Evolutionary conservation across 2,329 filamentous ascomycete genomes (phyloP).

Genomic region (Coleophoma eucalyptorum): DNA sequence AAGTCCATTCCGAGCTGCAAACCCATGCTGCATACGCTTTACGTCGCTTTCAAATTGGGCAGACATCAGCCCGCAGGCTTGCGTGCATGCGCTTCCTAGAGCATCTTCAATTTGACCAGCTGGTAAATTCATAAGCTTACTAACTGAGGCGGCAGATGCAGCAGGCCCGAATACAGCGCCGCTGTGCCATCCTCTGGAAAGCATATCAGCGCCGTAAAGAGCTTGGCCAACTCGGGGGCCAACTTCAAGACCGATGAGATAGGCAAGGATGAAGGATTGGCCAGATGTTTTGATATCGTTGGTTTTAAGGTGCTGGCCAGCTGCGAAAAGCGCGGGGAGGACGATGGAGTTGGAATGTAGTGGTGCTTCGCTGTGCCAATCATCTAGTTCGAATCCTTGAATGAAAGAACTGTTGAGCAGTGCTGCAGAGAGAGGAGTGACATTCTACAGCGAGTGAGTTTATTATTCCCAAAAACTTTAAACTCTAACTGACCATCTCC

Average conservation of each 20-base stretch:
- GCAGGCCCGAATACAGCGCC: slow-evolving; percentile 16
- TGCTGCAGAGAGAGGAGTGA: slow-evolving; percentile 33
- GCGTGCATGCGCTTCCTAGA: slow-evolving; percentile 17
- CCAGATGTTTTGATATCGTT: slow-evolving; percentile 13
- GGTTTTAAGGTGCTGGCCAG: slow-evolving; percentile 10
- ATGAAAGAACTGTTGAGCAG: slow-evolving; percentile 39
- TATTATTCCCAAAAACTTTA: neutral
- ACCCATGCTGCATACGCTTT: slow-evolving; percentile 43
- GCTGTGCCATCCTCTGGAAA: slow-evolving; percentile 28
- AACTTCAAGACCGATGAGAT: slow-evolving; percentile 35
- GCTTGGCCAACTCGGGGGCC: slow-evolving; percentile 33
- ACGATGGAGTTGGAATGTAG: slow-evolving; percentile 34
- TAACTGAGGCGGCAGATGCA: slow-evolving; percentile 10
- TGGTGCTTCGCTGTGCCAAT: slow-evolving; percentile 36
- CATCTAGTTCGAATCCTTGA: slow-evolving; percentile 40
- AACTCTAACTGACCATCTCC: slow-evolving; percentile 8
- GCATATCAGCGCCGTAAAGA: slow-evolving; percentile 33
- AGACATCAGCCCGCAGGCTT: slow-evolving; percentile 18
- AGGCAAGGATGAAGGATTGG: slow-evolving; percentile 28
- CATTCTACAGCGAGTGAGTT: slow-evolving; percentile 17
- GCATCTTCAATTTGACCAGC: slow-evolving; percentile 15
- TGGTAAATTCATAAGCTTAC: slow-evolving; percentile 12
- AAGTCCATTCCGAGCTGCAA: slow-evolving; percentile 38
- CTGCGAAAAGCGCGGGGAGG: slow-evolving; percentile 36
- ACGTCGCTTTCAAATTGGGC: slow-evolving; percentile 33